Evolutionary conservation across 2,329 filamentous ascomycete genomes (phyloP), one percentile per base, ranked within the genome.

Genomic region (Sporothrix curviconia): DNA sequence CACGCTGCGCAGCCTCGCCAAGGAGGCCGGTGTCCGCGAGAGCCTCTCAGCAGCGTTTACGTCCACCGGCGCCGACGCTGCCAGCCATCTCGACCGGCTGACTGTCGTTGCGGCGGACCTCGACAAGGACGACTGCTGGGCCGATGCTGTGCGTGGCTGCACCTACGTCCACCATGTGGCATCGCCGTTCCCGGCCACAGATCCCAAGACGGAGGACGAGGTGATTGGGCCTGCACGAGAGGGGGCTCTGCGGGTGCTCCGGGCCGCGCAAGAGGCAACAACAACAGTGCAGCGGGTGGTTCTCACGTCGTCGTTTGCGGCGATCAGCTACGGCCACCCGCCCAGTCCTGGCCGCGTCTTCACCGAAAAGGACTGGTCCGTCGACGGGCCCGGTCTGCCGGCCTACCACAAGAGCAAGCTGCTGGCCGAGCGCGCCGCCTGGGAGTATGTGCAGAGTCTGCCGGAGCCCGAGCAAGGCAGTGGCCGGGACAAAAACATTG

Each of bases 361-460:
- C 62, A 72, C 67, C 59, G 81, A 76, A 67, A 69, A 65, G 60
- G 74, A 74, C 54, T 82, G 80, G 79, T 68, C 77, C 34, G 64
- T 68, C 47, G 66, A 67, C 19, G 68, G 69, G 19, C 69, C 69
- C 1, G 17, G 37, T 1, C 64, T 72, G 5, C 74, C 71, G 1
- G 76, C 75, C 32, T 82, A 82, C 72, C 76, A 77, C 59, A 78
- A 76, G 5, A 78, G 76, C 65, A 81, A 82, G 72, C 78, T 72
- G 47, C 70, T 76, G 1, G 79, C 79, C 40, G 79, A 82, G 71
- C 70, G 70, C 57, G 74, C 78, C 0, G 77, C 76, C 0, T 82
- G 79, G 79, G 75, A 78, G 42, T 81, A 80, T 62, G 71, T 80
- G 36, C 65, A 64, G 19, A 58, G 64, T 9, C 12, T 49, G 17